Evolutionary conservation across 2,329 filamentous ascomycete genomes (phyloP).

Genomic region (Pseudopithomyces chartarum): DNA sequence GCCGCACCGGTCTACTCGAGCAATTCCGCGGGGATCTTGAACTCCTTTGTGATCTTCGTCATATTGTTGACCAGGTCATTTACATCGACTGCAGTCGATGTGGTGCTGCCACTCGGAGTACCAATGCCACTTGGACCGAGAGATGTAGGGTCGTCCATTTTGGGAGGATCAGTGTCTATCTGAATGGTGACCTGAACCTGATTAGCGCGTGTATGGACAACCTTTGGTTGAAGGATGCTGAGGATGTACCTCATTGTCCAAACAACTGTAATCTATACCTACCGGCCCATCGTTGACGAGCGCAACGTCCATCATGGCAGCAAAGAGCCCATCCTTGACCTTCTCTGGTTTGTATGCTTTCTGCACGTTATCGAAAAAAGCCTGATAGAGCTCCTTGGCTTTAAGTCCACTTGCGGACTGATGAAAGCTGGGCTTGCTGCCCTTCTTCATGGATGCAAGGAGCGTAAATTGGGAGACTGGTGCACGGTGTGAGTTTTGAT

Average conservation of each 20-base stretch:
- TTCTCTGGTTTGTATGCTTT: conserved; percentile 72
- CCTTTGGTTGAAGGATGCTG: conserved; percentile 17
- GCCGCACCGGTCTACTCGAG: conserved; percentile 26
- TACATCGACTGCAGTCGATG: conserved; percentile 25
- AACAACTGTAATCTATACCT: conserved; percentile 64
- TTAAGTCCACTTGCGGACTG: conserved; percentile 79
- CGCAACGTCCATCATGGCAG: conserved; percentile 98
- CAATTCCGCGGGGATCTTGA: conserved; percentile 40
- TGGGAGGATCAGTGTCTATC: conserved; percentile 54
- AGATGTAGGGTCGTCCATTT: conserved; percentile 37
- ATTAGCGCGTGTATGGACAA: conserved; percentile 8
- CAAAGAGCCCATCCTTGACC: conserved; percentile 95
- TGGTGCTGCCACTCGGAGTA: conserved; percentile 15
- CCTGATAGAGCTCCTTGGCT: conserved; percentile 80
- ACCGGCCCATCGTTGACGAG: conserved; percentile 84
- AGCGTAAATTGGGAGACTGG: conserved; percentile 96
- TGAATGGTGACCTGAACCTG: conserved; percentile 53
- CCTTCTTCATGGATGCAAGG: conserved; percentile 90
- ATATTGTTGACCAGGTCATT: conserved; percentile 39
- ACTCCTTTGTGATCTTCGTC: conserved; percentile 38
- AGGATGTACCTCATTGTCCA: conserved; percentile 61
- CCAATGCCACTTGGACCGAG: conserved; percentile 17
- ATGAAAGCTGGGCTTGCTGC: conserved; percentile 93
- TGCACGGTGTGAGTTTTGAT: conserved; percentile 14
- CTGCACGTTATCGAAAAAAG: conserved; percentile 79